Evolutionary conservation across 352 stramenopile genomes (phyloP).

Genomic region (Phytophthora capsici): DNA sequence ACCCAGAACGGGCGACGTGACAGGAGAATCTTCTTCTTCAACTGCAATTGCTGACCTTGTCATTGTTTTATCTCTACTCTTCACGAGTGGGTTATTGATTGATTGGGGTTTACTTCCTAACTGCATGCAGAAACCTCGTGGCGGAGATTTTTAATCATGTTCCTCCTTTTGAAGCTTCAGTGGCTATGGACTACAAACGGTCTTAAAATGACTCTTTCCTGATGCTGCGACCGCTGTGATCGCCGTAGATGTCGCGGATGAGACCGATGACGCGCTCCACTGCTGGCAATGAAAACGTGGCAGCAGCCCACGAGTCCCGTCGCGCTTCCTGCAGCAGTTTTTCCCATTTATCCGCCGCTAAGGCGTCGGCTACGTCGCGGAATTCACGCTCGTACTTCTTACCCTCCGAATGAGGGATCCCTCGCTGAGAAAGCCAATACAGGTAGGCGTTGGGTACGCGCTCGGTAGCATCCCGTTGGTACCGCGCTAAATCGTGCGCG

Average conservation of each 20-base stretch:
- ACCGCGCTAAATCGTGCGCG: conserved; percentile 80
- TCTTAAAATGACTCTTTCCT: conserved; percentile 66
- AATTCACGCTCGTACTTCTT: conserved; percentile 59
- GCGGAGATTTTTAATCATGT: conserved; percentile 7
- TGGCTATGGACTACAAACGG: neutral
- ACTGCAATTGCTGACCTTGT: neutral
- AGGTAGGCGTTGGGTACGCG: conserved; percentile 78
- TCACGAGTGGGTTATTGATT: conserved; percentile 11
- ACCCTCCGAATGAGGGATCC: conserved; percentile 38
- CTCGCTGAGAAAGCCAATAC: conserved; percentile 66
- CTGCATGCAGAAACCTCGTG: neutral
- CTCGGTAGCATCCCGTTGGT: conserved; percentile 64
- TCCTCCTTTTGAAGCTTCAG: conserved; percentile 4
- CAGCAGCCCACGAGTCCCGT: conserved; percentile 32
- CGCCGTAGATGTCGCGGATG: conserved; percentile 71
- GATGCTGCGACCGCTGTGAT: conserved; percentile 42
- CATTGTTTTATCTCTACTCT: neutral
- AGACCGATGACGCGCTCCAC: conserved; percentile 66
- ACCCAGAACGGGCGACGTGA: neutral
- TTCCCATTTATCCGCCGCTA: conserved; percentile 53
- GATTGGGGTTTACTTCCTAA: conserved; percentile 10
- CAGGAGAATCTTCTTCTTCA: neutral
- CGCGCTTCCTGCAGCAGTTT: conserved; percentile 44
- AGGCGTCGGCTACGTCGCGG: conserved; percentile 41
- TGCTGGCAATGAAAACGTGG: conserved; percentile 61